Evolutionary conservation across 1,284 basidiomycete genomes (phyloP), one percentile per base, ranked within the genome.

Genomic region (Tilletiaria anomala): DNA sequence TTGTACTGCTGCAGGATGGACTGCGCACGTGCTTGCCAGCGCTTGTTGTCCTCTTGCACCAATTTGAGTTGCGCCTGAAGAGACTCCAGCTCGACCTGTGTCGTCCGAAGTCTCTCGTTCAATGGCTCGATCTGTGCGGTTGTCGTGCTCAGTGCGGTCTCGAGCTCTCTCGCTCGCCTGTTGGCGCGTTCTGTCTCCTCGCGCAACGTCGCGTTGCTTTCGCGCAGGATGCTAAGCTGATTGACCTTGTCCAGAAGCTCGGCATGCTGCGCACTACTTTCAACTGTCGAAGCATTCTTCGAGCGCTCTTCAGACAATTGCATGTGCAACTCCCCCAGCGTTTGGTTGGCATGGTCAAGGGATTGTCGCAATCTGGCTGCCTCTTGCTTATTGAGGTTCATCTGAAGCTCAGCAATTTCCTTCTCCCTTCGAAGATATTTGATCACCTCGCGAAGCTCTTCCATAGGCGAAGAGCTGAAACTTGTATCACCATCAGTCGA

Each of bases 221-320:
- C 86, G 33, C 85, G 78, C 5, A 89, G 73, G 42, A 88, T 76
- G 48, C 83, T 85, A 44, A 87, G 73, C 57, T 87, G 81, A 53
- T 85, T 83, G 68, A 89, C 87, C 55, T 83, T 77, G 62, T 87
- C 83, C 32, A 89, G 71, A 33, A 91, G 75, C 61, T 87, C 83
- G 11, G 78, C 75, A 52, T 89, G 86, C 57, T 87, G 82, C 2
- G 78, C 73, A n/a, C 81, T 78, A 2, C 80, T 81, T 29, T 29
- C 10, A 8, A 29, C 26, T 11, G 47, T 47, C 2, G 48, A 23
- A 14, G 43, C 46, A 38, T 39, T 48, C 35, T 48, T 48, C 33
- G 43, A 36, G 14, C 54, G 45, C 32, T 60, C 52, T 29, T 47
- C 34, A 12, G 51, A 47, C 2, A 70, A 54, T 29, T 65, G 52